These are phyloP conservation scores for Morella rubra DNA, from an alignment of 306 rosid species.

Conservation along the genomic window DNA sequence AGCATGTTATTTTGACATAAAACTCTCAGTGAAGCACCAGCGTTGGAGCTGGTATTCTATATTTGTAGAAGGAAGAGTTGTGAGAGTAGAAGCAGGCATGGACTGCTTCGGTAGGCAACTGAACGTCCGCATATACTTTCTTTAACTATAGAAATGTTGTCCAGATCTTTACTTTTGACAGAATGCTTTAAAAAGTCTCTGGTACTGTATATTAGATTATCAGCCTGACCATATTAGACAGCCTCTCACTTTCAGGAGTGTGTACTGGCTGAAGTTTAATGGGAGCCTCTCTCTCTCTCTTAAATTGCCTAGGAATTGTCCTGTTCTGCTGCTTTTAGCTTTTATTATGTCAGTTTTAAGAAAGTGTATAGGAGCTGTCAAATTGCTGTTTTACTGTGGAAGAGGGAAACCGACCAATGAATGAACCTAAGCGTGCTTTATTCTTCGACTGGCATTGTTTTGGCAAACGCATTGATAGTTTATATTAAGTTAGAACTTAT, in stretches of 20 bases:
- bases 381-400: background rate
- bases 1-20: too few species aligned
- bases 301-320: background rate
- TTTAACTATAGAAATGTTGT: background rate
- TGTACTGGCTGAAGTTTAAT: too few species aligned
- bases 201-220: background rate
- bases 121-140: background rate
- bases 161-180: background rate
- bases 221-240: background rate
- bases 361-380: background rate
- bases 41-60: background rate
- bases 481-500: background rate
- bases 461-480: too few species aligned
- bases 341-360: background rate
- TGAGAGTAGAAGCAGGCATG: background rate
- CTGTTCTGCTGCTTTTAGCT: background rate
- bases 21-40: too few species aligned
- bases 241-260: background rate
- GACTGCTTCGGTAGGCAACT: background rate
- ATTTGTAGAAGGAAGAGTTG: background rate
- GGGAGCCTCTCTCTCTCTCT: background rate
- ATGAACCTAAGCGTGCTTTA: background rate
- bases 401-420: background rate
- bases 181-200: background rate
- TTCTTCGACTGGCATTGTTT: too few species aligned